Base-by-base conservation (phyloP, 208 protist genomes). In the Acanthamoeba sp. region DNA sequence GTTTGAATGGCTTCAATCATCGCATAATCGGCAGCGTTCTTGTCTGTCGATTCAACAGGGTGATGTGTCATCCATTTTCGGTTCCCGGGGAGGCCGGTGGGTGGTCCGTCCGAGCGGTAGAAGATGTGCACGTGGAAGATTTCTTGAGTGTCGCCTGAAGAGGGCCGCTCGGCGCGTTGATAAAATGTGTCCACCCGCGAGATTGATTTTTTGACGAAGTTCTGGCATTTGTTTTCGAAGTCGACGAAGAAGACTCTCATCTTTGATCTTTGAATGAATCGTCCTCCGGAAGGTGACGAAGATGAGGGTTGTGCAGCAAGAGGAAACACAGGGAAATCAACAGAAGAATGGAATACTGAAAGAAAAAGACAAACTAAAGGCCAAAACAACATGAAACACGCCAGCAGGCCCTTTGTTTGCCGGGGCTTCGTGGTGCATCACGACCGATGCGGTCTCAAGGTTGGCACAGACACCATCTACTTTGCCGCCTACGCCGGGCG, bases 221-320 rank as follows among this genome's bases (percentile, higher is more conserved):
- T 80, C 36, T 80, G 69, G 29, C 69, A 80, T 48, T 80, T 80
- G 69, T 80, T 80, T 48, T 80, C 69, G n/a, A 36, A 80, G 48
- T 80, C 69, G 22, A 80, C 69, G 18, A 80, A 80, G 24, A 80
- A 80, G 20, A 80, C 69, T 22, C 69, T 38, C 69, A 18, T 80
- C 69, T 50, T 50, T n/a, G n/a, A 50, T 50, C 45, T 50, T 50
- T 16, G 18, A 50, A n/a, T n/a, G n/a, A 16, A 50, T 10, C 18
- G 1, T 1, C 45, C 45, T 50, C 45, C 45, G 45, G 45, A 9
- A 50, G 45, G 1, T 50, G 45, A 9, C 10, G 4, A 50, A 50
- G 45, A 50, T n/a, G n/a, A n/a, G n/a, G n/a, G n/a, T n/a, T n/a
- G n/a, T n/a, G n/a, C 45, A 22, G 24, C 0, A 22, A 59, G 20